Conservation (phyloP, 305 asterid species). For the Plantago lanceolata region DNA sequence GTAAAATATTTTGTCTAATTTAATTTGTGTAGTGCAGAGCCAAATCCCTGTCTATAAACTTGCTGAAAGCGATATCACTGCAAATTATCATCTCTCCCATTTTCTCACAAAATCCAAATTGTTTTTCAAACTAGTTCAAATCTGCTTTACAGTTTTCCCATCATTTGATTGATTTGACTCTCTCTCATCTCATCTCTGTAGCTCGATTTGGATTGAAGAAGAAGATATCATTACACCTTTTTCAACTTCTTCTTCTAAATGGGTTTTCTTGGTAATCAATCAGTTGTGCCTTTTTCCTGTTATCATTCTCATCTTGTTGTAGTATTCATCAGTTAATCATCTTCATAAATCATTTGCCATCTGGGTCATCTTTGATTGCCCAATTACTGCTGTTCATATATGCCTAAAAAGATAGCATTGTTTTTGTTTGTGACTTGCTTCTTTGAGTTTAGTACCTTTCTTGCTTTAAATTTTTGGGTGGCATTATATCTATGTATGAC, state of each 20-base stretch:
- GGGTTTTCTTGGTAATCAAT: neutral
- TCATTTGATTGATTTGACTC: constrained; percentile 3
- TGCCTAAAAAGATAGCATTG: neutral
- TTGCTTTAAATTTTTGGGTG: neutral
- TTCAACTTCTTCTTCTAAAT: neutral
- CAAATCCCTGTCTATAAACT: no score
- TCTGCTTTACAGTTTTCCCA: neutral
- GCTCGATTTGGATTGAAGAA: neutral
- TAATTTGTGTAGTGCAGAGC: no score
- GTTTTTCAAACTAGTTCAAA: neutral
- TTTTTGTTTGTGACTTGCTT: neutral
- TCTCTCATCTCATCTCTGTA: neutral
- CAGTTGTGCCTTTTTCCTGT: no score
- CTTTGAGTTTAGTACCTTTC: neutral
- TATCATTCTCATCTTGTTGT: neutral
- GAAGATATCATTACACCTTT: neutral
- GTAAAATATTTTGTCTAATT: no score
- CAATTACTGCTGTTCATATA: neutral
- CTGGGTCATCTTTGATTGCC: neutral
- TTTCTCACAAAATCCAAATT: neutral
- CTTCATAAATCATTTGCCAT: neutral
- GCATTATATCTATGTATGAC: neutral
- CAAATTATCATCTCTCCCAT: neutral
- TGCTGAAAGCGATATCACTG: no score
- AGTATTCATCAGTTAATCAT: neutral